A percentile compares a stretch with the other conserved stretches of the same genome.
Evolutionary conservation across 2,329 filamentous ascomycete genomes (phyloP).

Genomic region (Microdochium bolleyi): DNA sequence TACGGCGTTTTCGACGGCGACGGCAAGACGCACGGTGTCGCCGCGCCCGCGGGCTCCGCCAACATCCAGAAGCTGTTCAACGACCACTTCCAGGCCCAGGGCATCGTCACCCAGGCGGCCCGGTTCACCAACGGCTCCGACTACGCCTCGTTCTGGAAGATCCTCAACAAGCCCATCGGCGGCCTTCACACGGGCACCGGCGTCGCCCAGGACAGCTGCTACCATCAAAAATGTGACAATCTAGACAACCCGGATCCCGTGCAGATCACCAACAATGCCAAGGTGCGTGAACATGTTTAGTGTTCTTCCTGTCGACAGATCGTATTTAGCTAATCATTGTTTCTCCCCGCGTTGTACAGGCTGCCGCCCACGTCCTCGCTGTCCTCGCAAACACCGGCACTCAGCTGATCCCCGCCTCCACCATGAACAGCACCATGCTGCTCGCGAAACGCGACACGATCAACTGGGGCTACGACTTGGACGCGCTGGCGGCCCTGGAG

Average conservation of each 20-base stretch:
- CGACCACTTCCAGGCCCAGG: conserved; percentile 16
- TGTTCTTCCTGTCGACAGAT: neutral
- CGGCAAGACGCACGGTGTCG: conserved; percentile 25
- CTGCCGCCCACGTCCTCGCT: conserved; percentile 22
- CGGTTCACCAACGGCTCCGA: conserved; percentile 38
- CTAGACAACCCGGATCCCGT: conserved; percentile 21
- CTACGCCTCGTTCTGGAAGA: conserved; percentile 36
- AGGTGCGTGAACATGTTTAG: conserved; percentile 5
- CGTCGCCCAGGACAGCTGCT: conserved; percentile 30
- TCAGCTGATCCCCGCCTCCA: conserved; percentile 20
- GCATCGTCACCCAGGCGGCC: conserved; percentile 16
- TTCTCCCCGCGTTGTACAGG: too few relatives aligned
- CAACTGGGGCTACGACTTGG: neutral
- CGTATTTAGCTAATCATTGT: neutral
- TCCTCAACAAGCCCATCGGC: conserved; percentile 23
- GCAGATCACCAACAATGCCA: conserved; percentile 21
- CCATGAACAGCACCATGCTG: conserved; percentile 14
- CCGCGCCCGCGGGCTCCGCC: conserved; percentile 22
- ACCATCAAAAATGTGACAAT: conserved; percentile 24
- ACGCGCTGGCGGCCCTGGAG: neutral
- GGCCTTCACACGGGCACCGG: conserved; percentile 37
- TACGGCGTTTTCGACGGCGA: conserved; percentile 26
- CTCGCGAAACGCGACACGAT: neutral
- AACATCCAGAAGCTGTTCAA: conserved; percentile 23
- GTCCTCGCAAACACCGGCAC: conserved; percentile 19